These are phyloP conservation scores for Phylloboletellus chloephorus DNA, from an alignment of 1,284 basidiomycete genomes.

Conservation along the genomic window DNA sequence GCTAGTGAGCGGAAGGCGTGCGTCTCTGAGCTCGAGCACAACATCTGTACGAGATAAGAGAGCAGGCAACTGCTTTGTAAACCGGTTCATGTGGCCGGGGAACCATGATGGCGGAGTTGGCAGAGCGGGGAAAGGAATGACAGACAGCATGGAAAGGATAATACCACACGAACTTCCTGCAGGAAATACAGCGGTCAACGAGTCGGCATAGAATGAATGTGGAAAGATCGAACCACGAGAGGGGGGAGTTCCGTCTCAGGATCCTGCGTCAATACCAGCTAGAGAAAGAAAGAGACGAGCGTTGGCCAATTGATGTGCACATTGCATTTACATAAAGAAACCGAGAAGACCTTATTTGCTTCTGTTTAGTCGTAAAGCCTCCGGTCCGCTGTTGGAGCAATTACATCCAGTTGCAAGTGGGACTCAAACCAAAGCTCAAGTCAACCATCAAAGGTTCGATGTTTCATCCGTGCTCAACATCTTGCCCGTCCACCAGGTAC, in stretches of 20 bases:
- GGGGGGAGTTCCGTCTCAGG: too few relatives aligned
- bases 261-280: too few relatives aligned
- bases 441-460: background rate
- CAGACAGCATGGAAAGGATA: slow-evolving; percentile 34
- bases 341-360: slow-evolving; percentile 15
- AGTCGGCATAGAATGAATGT: slow-evolving; percentile 9
- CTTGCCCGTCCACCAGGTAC: background rate
- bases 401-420: slow-evolving; percentile 1
- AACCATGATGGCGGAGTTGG: slow-evolving; percentile 91
- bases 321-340: background rate
- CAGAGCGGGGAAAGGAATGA: slow-evolving; percentile 50
- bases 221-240: slow-evolving; percentile 4
- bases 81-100: slow-evolving; percentile 94
- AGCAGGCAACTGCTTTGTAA: slow-evolving; percentile 71
- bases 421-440: background rate
- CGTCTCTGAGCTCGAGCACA: slow-evolving; percentile 92
- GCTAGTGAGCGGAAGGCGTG: slow-evolving; percentile 87
- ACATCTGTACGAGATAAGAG: slow-evolving; percentile 81
- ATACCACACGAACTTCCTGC: slow-evolving; percentile 13
- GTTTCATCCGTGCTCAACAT: background rate
- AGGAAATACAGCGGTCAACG: slow-evolving; percentile 11
- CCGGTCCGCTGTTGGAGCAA: slow-evolving; percentile 9
- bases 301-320: background rate
- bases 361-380: slow-evolving; percentile 26
- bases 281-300: background rate